These are phyloP conservation scores for Ananas comosus DNA, from an alignment of 176 grass and related monocot genomes.

Conservation along the genomic window DNA sequence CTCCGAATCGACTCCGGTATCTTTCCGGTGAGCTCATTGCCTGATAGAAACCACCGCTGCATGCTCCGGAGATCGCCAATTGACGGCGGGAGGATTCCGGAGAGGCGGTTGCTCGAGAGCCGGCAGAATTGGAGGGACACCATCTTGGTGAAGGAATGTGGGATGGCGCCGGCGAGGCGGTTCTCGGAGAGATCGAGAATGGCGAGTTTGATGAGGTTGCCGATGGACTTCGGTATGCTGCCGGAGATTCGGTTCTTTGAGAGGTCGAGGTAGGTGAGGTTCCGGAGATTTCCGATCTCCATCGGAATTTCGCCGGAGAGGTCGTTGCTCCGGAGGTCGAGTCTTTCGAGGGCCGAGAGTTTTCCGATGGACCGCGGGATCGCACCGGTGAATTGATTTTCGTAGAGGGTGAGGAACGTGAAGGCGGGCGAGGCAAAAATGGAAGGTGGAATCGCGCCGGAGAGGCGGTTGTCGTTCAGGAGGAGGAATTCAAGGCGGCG, in stretches of 20 bases:
- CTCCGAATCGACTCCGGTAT: slow-evolving; percentile 27
- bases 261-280: slow-evolving; percentile 32
- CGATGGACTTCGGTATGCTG: slow-evolving; percentile 27
- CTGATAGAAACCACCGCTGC: slow-evolving; percentile 25
- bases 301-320: slow-evolving; percentile 28
- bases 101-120: slow-evolving; percentile 28
- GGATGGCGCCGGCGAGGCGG: slow-evolving; percentile 21
- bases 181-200: slow-evolving; percentile 32
- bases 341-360: slow-evolving; percentile 9
- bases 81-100: slow-evolving; percentile 23
- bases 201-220: slow-evolving; percentile 21
- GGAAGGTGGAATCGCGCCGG: slow-evolving; percentile 26
- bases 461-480: slow-evolving; percentile 33
- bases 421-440: slow-evolving; percentile 15
- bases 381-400: slow-evolving; percentile 26
- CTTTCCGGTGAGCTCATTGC: slow-evolving; percentile 26
- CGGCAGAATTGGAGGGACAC: slow-evolving; percentile 25
- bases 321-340: slow-evolving; percentile 29
- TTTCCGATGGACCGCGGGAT: slow-evolving; percentile 29
- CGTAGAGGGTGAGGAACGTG: slow-evolving; percentile 13
- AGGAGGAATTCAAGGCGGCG: slow-evolving; percentile 20
- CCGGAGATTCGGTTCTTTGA: slow-evolving; percentile 33
- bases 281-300: slow-evolving; percentile 27
- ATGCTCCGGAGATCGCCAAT: slow-evolving; percentile 31
- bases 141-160: slow-evolving; percentile 27